Base-by-base conservation (phyloP, 306 rosid genomes). In the Pterocarpus macrocarpus region DNA sequence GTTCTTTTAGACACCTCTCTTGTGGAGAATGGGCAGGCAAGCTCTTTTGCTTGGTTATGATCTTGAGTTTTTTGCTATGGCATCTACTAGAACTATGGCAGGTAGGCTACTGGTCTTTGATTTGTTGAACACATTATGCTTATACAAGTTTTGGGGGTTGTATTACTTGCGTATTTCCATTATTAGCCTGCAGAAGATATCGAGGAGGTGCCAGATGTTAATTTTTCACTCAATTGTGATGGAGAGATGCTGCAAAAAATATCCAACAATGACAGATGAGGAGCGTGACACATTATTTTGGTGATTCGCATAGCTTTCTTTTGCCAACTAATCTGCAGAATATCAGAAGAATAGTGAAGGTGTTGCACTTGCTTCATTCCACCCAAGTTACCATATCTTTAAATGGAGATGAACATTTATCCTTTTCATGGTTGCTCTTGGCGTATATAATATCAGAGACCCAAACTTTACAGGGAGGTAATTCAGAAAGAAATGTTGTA, bases 21-120 rank as follows among this genome's bases (percentile, higher is more conserved):
- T 90, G 97, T 73, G 97, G 97, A 81, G 76, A 93, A 66, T 93
- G 92, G 92, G 97, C 97, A 5, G 97, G 97, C 64, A 93, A 91
- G 83, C 87, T 93, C 44, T 91, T 91, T 85, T 91, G 91, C 87
- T 79, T 91, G 86, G 94, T 88, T 76, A 89, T 93, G 97, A 86
- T 91, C 70, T 76, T 88, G 58, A 93, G 89, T 73, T 94, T 87
- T 82, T 62, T 91, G 81, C 36, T 94, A 33, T 92, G 94, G 97
- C 89, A 83, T 82, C 80, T 92, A 55, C 71, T 92, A 88, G 90
- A 94, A 75, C 63, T 89, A 17, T 94, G 88, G 92, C 86, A 91
- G 91, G 97, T 94, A 85, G 34, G 76, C 53, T 78, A 15, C 5
- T 64, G 39, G 43, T 81, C 77, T 66, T 86, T 36, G 1, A 49